Percentiles rank a stretch among this genome's conserved stretches.
Evolutionary conservation across 1,284 basidiomycete genomes (phyloP).

Genomic region (Heimioporus punctisporus): DNA sequence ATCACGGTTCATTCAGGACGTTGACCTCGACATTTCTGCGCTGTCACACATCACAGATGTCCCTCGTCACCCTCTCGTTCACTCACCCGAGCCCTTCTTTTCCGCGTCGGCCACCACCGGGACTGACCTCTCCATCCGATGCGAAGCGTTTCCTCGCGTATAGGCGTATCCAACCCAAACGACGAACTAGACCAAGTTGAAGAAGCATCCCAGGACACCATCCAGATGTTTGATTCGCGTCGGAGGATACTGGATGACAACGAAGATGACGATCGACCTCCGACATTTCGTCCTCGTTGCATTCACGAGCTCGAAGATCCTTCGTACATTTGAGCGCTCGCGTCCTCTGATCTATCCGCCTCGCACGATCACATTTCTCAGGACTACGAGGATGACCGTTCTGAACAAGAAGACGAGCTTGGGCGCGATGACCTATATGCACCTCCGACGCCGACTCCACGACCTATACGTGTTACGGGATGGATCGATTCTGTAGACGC

Average conservation of each 20-base stretch:
- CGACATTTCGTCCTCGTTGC: slow-evolving; percentile 35
- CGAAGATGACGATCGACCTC: slow-evolving; percentile 18
- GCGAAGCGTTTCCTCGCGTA: slow-evolving; percentile 31
- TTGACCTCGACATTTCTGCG: slow-evolving; percentile 7
- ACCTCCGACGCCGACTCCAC: slow-evolving; percentile 18
- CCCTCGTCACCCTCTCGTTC: slow-evolving; percentile 32
- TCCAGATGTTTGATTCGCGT: slow-evolving; percentile 8
- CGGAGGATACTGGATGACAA: slow-evolving; percentile 21
- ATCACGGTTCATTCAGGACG: background rate
- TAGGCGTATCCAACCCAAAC: slow-evolving; percentile 27
- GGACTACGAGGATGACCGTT: background rate
- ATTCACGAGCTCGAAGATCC: slow-evolving; percentile 55
- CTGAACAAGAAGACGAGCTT: background rate
- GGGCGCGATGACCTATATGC: slow-evolving; percentile 12
- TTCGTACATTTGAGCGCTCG: slow-evolving; percentile 32
- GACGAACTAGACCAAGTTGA: too few species aligned
- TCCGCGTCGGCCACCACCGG: slow-evolving; percentile 26
- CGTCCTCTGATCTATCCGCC: too few species aligned
- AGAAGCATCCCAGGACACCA: too few species aligned
- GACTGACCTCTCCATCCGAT: slow-evolving; percentile 37
- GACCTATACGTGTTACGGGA: slow-evolving; percentile 42
- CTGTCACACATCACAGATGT: slow-evolving; percentile 32
- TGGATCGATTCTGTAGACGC: too few species aligned
- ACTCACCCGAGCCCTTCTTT: slow-evolving; percentile 37
- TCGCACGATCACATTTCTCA: too few species aligned